Evolutionary conservation across 192 early-diverging fungal genomes (phyloP), one percentile per base, ranked within the genome.

Genomic region (Podila horticola): DNA sequence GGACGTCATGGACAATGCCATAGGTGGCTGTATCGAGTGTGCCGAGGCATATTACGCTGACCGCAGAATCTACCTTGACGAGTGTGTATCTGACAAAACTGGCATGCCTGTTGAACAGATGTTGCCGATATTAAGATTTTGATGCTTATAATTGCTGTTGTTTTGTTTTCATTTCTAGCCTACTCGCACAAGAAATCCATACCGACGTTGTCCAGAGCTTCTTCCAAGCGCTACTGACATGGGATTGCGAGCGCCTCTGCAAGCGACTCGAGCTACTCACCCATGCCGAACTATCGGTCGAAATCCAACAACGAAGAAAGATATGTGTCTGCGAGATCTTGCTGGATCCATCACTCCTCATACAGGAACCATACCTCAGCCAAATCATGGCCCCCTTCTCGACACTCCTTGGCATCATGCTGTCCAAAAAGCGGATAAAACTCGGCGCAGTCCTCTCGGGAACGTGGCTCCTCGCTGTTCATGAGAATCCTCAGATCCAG

Each of bases 391-490:
- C 8, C 24, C 76, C 34, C 20, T 20, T 79, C 5, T 29, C 71
- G 1, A 24, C 49, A n/a, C 20, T 79, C 15, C 69, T 79, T 11
- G 31, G 22, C 29, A 58, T 64, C 2, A 67, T 79, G 38, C 38
- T 79, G 7, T 9, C 52, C 4, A 28, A 41, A 11, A 79, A 79
- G 33, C 66, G 58, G 41, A 63, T 79, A 22, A 72, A 67, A 30
- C 55, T 79, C 52, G 58, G 62, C n/a, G 67, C 76, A 29, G 45
- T 64, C 9, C 76, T 79, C 22, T 65, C 76, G 52, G 76, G 76
- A 29, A 48, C 67, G 3, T 79, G 76, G 76, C 66, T 79, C 3
- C 59, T 79, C 17, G 28, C 51, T 30, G 10, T 79, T 11, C 76
- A 79, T 31, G 30, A 64, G 5, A 59, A 79, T 29, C 26, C 57